A percentile compares a stretch with the other conserved stretches of the same genome.
These are phyloP conservation scores for Phyllosticta capitalensis DNA, from an alignment of 2,329 filamentous ascomycete genomes.

Conservation along the genomic window DNA sequence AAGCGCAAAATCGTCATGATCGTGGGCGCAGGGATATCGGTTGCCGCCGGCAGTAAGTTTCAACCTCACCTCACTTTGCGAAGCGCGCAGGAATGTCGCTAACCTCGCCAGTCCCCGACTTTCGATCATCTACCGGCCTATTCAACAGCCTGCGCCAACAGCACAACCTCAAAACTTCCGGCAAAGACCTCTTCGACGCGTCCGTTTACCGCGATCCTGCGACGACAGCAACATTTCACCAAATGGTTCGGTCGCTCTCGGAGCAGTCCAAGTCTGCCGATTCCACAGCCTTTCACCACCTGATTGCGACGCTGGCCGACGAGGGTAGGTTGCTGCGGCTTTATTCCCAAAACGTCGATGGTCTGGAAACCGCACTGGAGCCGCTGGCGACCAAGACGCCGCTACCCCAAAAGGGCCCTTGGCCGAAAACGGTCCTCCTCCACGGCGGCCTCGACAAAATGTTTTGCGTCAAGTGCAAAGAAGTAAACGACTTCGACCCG, in stretches of 20 bases:
- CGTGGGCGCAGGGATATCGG: constrained; percentile 92
- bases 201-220: constrained; percentile 91
- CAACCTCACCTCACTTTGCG: constrained; percentile 14
- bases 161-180: constrained; percentile 85
- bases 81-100: constrained; percentile 10
- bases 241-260: constrained; percentile 87
- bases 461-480: constrained; percentile 88
- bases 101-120: constrained; percentile 65
- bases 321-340: constrained; percentile 81
- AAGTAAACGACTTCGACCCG: constrained; percentile 65
- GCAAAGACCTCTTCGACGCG: constrained; percentile 93
- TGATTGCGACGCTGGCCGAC: constrained; percentile 79
- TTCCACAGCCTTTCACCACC: constrained; percentile 85
- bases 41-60: constrained; percentile 77
- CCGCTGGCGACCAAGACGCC: constrained; percentile 76
- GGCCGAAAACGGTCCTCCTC: constrained; percentile 87
- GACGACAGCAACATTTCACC: constrained; percentile 84
- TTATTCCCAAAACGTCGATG: constrained; percentile 96
- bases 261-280: constrained; percentile 65
- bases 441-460: constrained; percentile 92
- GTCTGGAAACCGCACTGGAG: constrained; percentile 75
- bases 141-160: constrained; percentile 78
- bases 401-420: constrained; percentile 73
- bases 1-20: constrained; percentile 97
- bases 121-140: constrained; percentile 81